A percentile compares a stretch with the other conserved stretches of the same genome.
These are phyloP conservation scores for Botrytis pseudocinerea DNA, from an alignment of 2,329 filamentous ascomycete species.

Conservation along the genomic window DNA sequence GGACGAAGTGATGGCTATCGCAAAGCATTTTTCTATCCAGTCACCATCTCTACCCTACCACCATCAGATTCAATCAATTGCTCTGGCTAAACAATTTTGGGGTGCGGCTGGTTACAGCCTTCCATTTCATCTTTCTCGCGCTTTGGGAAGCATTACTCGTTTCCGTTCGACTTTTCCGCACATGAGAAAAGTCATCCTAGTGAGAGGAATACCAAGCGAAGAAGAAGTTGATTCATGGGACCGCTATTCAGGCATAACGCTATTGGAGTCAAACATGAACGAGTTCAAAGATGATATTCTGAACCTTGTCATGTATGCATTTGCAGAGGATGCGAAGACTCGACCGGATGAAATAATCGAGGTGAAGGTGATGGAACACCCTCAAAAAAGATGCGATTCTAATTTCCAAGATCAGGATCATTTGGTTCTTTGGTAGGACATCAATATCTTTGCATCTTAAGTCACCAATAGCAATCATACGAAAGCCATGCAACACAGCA, in stretches of 20 bases:
- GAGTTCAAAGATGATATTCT: slow-evolving; percentile 2
- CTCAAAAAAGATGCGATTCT: background rate
- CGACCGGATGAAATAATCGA: background rate
- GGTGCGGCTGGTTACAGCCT: background rate
- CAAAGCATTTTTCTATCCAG: slow-evolving; percentile 18
- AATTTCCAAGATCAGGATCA: background rate
- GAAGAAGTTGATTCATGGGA: slow-evolving; percentile 19
- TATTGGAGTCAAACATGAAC: slow-evolving; percentile 2
- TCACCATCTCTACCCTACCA: slow-evolving; percentile 1
- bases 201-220: slow-evolving; percentile 17
- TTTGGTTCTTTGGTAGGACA: background rate
- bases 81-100: slow-evolving; percentile 10
- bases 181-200: slow-evolving; percentile 5
- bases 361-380: slow-evolving; percentile 19
- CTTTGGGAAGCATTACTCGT: slow-evolving; percentile 8
- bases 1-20: slow-evolving; percentile 21
- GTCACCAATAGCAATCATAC: background rate
- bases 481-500: background rate
- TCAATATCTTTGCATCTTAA: background rate
- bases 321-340: slow-evolving; percentile 1
- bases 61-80: slow-evolving; percentile 22
- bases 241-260: slow-evolving; percentile 14
- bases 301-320: slow-evolving; percentile 8
- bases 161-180: slow-evolving; percentile 14
- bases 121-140: slow-evolving; percentile 12